Evolutionary conservation across 192 early-diverging fungal genomes (phyloP).

Genomic region (Podila epicladia): DNA sequence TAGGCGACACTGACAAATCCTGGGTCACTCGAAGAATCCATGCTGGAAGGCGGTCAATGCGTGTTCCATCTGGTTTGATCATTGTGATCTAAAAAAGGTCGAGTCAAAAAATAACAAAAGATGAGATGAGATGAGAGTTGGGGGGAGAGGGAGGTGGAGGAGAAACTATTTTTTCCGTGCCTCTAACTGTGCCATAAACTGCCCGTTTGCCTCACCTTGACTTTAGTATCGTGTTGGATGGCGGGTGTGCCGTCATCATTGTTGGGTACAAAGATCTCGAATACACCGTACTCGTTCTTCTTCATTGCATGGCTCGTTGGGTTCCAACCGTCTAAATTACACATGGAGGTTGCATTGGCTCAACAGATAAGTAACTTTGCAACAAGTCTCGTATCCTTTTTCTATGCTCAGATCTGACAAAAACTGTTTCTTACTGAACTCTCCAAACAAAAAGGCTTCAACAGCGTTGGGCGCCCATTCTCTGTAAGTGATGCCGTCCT

Average conservation of each 20-base stretch:
- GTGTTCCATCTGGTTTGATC: slow-evolving; percentile 74
- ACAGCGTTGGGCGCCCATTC: slow-evolving; percentile 95
- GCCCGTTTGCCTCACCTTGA: slow-evolving; percentile 68
- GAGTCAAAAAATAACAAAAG: too few relatives aligned
- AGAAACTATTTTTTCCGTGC: too few relatives aligned
- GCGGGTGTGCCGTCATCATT: slow-evolving; percentile 65
- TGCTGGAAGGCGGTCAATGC: slow-evolving; percentile 91
- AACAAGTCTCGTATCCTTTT: background rate
- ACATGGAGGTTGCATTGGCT: background rate
- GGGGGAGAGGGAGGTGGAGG: background rate
- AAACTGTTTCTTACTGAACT: slow-evolving; percentile 84
- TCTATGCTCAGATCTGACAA: background rate
- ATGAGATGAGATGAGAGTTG: too few relatives aligned
- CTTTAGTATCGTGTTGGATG: slow-evolving; percentile 89
- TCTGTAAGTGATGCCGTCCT: slow-evolving; percentile 80
- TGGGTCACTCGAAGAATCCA: slow-evolving; percentile 89
- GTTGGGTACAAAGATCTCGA: slow-evolving; percentile 76
- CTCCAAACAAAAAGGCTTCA: slow-evolving; percentile 85
- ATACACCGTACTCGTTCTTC: slow-evolving; percentile 85
- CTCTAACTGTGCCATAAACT: background rate
- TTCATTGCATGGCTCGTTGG: slow-evolving; percentile 76
- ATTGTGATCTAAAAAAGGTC: slow-evolving; percentile 69
- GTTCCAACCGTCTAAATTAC: slow-evolving; percentile 84
- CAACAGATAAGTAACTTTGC: background rate
- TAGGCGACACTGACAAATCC: slow-evolving; percentile 79